These are phyloP conservation scores for Fusarium drepaniforme DNA, from an alignment of 2,329 filamentous ascomycete genomes.

Conservation along the genomic window DNA sequence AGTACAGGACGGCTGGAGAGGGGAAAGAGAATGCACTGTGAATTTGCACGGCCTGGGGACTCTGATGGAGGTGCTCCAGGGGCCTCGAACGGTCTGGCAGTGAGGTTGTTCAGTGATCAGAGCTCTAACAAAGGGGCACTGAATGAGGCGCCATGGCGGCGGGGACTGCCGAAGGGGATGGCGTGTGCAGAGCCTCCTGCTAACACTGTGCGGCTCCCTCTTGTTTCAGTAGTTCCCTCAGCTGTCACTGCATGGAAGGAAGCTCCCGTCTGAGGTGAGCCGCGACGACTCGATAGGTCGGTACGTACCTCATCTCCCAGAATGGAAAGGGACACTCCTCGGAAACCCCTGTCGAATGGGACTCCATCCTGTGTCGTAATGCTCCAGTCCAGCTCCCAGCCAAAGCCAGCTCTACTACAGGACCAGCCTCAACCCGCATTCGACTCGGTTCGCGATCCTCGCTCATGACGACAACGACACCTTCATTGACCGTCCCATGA, in stretches of 20 bases:
- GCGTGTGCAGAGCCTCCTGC: not conserved
- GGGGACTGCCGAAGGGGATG: not conserved
- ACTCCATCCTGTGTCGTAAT: slow-evolving; percentile 40
- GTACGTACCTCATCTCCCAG: slow-evolving; percentile 13
- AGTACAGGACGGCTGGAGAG: not conserved
- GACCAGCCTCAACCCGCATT: slow-evolving; percentile 39
- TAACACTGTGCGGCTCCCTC: slow-evolving; percentile 38
- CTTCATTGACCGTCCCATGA: slow-evolving; percentile 42
- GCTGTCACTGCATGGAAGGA: slow-evolving; percentile 6
- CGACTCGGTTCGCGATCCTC: slow-evolving; percentile 37
- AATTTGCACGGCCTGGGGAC: slow-evolving; percentile 7
- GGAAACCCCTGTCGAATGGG: slow-evolving; percentile 28
- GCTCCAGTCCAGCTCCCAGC: slow-evolving; percentile 14
- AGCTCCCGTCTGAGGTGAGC: slow-evolving; percentile 16
- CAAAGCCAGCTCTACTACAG: slow-evolving; percentile 24
- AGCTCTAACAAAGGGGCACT: not conserved
- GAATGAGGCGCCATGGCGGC: not conserved
- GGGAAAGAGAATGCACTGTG: slow-evolving; percentile 26
- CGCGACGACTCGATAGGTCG: not conserved
- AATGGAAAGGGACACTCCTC: slow-evolving; percentile 20
- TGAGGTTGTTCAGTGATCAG: not conserved
- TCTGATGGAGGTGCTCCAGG: not conserved
- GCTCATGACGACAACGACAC: slow-evolving; percentile 42
- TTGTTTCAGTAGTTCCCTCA: slow-evolving; percentile 1
- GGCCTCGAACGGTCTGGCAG: not conserved